Evolutionary conservation across 352 stramenopile species (phyloP).

Genomic region (Pythium plurisporium): DNA sequence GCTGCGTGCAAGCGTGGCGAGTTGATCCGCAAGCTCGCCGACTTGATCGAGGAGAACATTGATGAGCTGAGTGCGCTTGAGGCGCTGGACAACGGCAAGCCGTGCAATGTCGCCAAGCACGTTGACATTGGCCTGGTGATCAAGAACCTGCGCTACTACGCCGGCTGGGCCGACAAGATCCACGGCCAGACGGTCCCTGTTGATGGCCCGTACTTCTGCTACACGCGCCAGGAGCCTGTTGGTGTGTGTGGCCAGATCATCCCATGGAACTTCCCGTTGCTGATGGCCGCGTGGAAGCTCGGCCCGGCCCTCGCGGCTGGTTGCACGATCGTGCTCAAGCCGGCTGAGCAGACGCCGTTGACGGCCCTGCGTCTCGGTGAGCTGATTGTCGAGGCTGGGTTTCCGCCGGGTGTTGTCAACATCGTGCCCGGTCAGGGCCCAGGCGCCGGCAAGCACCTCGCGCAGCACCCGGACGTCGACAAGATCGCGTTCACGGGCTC

Average conservation of each 20-base stretch:
- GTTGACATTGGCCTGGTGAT: conserved; percentile 67
- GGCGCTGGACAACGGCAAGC: conserved; percentile 67
- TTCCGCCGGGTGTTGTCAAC: conserved; percentile 63
- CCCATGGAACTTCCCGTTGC: conserved; percentile 56
- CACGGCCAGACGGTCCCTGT: conserved; percentile 58
- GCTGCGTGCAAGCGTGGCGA: conserved; percentile 37
- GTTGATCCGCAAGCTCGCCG: conserved; percentile 52
- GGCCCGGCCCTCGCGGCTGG: conserved; percentile 88
- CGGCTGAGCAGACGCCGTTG: conserved; percentile 91
- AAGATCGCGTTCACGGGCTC: conserved; percentile 79
- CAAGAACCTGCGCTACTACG: conserved; percentile 58
- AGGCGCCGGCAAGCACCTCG: conserved; percentile 54
- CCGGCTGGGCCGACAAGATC: conserved; percentile 35
- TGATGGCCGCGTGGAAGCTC: conserved; percentile 73
- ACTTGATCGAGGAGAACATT: conserved; percentile 33
- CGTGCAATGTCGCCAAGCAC: conserved; percentile 48
- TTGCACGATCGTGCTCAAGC: conserved; percentile 94
- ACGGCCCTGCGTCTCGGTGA: conserved; percentile 68
- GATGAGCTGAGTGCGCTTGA: conserved; percentile 44
- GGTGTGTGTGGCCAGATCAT: conserved; percentile 62
- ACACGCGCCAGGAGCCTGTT: conserved; percentile 54
- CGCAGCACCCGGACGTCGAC: conserved; percentile 55
- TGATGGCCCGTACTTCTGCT: conserved; percentile 44
- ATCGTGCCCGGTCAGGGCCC: conserved; percentile 51
- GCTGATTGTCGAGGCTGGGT: conserved; percentile 55